Percentiles rank a stretch among this genome's conserved stretches.
Evolutionary conservation across 441 rosid species (phyloP).

Genomic region (Populus tomentosa): DNA sequence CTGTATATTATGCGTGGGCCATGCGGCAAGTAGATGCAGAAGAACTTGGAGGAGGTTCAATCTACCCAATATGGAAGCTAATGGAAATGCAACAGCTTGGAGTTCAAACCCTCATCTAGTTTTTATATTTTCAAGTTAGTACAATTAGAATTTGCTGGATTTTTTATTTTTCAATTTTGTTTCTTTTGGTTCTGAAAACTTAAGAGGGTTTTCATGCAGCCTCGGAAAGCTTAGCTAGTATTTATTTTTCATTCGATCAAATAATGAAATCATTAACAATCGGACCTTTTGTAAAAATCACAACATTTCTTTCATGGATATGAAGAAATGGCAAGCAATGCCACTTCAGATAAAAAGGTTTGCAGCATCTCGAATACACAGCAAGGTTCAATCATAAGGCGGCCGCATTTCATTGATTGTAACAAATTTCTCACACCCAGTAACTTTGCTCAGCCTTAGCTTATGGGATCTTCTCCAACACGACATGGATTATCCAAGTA

Average conservation of each 20-base stretch:
- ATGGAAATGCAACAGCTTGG: slow-evolving; percentile 61
- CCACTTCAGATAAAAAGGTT: too few relatives aligned
- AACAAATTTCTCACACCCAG: too few relatives aligned
- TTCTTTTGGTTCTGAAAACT: background rate
- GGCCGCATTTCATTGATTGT: too few relatives aligned
- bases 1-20: slow-evolving; percentile 78
- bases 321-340: too few relatives aligned
- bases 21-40: slow-evolving; percentile 84
- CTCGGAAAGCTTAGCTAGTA: slow-evolving; percentile 22
- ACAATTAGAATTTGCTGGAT: slow-evolving; percentile 8
- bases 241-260: slow-evolving; percentile 5
- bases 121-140: slow-evolving; percentile 5
- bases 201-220: slow-evolving; percentile 27
- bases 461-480: background rate
- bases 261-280: slow-evolving; percentile 14
- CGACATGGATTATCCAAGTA: background rate
- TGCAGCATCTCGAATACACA: too few relatives aligned
- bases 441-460: background rate
- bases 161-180: background rate
- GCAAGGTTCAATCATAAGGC: too few relatives aligned
- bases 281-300: too few relatives aligned
- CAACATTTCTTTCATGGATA: too few relatives aligned
- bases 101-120: slow-evolving; percentile 66
- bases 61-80: slow-evolving; percentile 81
- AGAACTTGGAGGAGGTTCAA: slow-evolving; percentile 72